phyloP scores from a whole-genome alignment of 2,329 filamentous ascomycete genomes.

The Nemania sp. region DNA sequence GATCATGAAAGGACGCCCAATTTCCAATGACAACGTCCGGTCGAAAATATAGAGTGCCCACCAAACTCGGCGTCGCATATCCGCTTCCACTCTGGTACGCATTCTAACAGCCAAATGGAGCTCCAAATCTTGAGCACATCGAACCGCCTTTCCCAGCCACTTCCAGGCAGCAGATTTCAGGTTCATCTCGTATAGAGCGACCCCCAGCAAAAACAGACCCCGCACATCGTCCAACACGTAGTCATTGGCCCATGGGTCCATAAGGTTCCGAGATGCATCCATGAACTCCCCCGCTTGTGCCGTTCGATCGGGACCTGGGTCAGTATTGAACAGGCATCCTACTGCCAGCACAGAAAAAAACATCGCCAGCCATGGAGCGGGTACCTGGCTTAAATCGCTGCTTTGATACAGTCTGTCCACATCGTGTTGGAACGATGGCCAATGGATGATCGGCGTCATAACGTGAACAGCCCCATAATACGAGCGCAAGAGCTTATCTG shows the following conservation, averaged over 20 bases:
- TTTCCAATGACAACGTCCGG: slow-evolving; percentile 76
- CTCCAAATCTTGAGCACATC: slow-evolving; percentile 81
- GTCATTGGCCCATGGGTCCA: slow-evolving; percentile 82
- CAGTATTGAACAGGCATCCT: slow-evolving; percentile 72
- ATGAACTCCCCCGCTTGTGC: slow-evolving; percentile 65
- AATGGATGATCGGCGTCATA: slow-evolving; percentile 84
- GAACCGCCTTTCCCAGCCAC: slow-evolving; percentile 80
- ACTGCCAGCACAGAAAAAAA: slow-evolving; percentile 84
- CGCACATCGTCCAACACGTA: slow-evolving; percentile 76
- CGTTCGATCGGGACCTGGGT: slow-evolving; percentile 57
- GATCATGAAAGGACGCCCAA: slow-evolving; percentile 79
- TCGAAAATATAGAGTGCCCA: slow-evolving; percentile 94
- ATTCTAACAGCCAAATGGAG: slow-evolving; percentile 75
- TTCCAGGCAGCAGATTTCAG: slow-evolving; percentile 82
- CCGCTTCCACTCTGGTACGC: slow-evolving; percentile 75
- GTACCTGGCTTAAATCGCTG: slow-evolving; percentile 61
- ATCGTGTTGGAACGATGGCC: slow-evolving; percentile 77
- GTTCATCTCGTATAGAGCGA: slow-evolving; percentile 86
- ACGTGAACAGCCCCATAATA: slow-evolving; percentile 80
- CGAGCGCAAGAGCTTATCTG: slow-evolving; percentile 72
- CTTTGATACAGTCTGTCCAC: slow-evolving; percentile 76
- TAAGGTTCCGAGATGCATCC: slow-evolving; percentile 68
- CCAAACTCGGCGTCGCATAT: slow-evolving; percentile 88
- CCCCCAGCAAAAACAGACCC: slow-evolving; percentile 70
- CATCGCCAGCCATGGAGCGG: slow-evolving; percentile 74